phyloP scores from a whole-genome alignment of 257 asterid genomes.

The Primulina huaijiensis region DNA sequence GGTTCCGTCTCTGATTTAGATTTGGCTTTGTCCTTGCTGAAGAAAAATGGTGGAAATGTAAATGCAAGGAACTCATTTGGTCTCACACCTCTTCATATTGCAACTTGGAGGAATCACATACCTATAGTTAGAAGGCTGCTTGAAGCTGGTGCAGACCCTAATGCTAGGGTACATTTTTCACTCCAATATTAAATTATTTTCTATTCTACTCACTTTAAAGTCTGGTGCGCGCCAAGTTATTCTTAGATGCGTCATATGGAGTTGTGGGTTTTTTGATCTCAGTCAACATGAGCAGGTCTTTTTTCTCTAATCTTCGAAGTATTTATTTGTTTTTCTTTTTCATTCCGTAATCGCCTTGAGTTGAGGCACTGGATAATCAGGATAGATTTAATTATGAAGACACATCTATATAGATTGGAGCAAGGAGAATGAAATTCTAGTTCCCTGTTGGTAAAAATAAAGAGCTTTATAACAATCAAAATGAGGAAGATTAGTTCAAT shows the following conservation, averaged over 20 bases:
- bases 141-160: conserved; percentile 98
- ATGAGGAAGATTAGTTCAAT: conserved; percentile 8
- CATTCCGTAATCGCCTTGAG: conserved; percentile 14
- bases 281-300: conserved; percentile 27
- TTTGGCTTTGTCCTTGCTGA: conserved; percentile 54
- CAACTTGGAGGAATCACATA: conserved; percentile 90
- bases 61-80: conserved; percentile 76
- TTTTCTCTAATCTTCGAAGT: conserved; percentile 13
- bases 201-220: conserved; percentile 26
- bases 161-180: conserved; percentile 78
- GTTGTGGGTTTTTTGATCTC: conserved; percentile 33
- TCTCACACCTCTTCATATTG: conserved; percentile 84
- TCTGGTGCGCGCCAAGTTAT: conserved; percentile 27
- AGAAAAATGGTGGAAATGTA: conserved; percentile 78
- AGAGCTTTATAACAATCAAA: conserved; percentile 12
- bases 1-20: conserved; percentile 77
- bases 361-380: conserved; percentile 26
- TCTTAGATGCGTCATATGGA: conserved; percentile 30
- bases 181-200: conserved; percentile 29
- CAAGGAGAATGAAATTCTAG: conserved; percentile 14
- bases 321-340: conserved; percentile 10
- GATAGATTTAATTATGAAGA: conserved; percentile 14
- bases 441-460: conserved; percentile 13
- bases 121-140: conserved; percentile 86
- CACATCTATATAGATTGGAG: conserved; percentile 19